Conservation (phyloP, 768 basidiomycete genomes). For the Rhodosporidiobolus odoratus region DNA sequence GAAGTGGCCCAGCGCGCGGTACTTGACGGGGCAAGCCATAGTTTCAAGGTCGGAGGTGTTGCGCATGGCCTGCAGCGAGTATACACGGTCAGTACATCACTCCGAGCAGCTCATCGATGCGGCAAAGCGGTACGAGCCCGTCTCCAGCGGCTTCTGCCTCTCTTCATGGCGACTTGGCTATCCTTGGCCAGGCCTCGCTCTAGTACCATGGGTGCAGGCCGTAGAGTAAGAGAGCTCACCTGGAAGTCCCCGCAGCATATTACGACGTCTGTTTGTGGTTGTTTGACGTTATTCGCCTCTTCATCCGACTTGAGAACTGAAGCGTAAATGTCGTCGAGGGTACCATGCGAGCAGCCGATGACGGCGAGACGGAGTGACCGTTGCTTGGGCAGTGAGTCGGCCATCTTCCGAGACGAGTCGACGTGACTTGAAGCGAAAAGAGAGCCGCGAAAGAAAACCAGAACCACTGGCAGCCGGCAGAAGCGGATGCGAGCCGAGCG, state of each 20-base stretch:
- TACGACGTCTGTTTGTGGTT: constrained; percentile 74
- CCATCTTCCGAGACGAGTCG: not conserved
- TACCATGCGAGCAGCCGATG: constrained; percentile 92
- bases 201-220: not conserved
- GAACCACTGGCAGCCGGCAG: too few species aligned
- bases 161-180: too few species aligned
- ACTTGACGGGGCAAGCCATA: constrained; percentile 88
- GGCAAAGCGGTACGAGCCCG: too few species aligned
- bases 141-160: too few species aligned
- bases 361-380: constrained; percentile 62
- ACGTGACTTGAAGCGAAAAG: too few species aligned
- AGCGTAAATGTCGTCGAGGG: constrained; percentile 74
- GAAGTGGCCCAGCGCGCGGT: constrained; percentile 75
- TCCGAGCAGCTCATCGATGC: not conserved
- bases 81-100: too few species aligned
- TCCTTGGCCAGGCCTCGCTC: not conserved
- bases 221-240: constrained; percentile 33
- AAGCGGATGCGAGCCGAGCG: too few species aligned
- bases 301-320: constrained; percentile 62
- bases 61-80: constrained; percentile 79
- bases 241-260: constrained; percentile 92
- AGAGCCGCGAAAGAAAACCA: too few species aligned
- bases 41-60: constrained; percentile 77
- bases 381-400: not conserved
- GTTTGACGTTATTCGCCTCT: constrained; percentile 62